Percentiles rank a stretch among this genome's conserved stretches.
phyloP scores from a whole-genome alignment of 345 rosid species.

The Hypericum perforatum region DNA sequence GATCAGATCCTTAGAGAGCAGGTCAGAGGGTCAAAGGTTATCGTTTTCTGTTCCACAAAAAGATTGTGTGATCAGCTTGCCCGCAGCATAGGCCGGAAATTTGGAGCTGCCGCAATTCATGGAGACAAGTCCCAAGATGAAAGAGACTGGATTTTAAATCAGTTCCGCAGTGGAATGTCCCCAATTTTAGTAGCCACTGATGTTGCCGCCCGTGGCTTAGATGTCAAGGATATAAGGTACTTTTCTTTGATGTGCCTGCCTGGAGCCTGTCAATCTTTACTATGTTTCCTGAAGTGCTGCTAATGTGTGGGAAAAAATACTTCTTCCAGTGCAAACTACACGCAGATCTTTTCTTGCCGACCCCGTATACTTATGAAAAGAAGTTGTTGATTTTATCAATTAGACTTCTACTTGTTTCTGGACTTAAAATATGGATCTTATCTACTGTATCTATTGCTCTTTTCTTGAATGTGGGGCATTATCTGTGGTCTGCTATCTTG shows the following conservation, averaged over 20 bases:
- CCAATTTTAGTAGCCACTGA: conserved; percentile 94
- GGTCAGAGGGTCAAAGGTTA: conserved; percentile 84
- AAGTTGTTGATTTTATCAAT: no score
- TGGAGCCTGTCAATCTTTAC: no score
- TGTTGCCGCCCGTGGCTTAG: conserved; percentile 97
- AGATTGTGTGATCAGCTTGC: conserved; percentile 88
- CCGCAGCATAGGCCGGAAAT: conserved; percentile 65
- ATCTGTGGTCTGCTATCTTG: neutral
- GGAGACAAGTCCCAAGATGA: conserved; percentile 95
- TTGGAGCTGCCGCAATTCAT: conserved; percentile 85
- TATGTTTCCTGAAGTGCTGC: no score
- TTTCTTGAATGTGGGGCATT: neutral
- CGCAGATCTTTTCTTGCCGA: no score
- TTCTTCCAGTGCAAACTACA: no score
- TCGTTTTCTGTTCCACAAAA: conserved; percentile 88
- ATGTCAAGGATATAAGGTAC: conserved; percentile 86
- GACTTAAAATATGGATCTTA: no score
- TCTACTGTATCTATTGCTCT: no score
- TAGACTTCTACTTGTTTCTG: no score
- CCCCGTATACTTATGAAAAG: no score
- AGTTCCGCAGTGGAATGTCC: conserved; percentile 71
- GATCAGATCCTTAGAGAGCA: conserved; percentile 84
- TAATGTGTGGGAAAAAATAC: no score
- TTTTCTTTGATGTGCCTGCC: no score
- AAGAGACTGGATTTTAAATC: conserved; percentile 92